Percentiles rank a stretch among this genome's conserved stretches.
Evolutionary conservation across 2,329 filamentous ascomycete species (phyloP).

Genomic region (Colletotrichum sojae): DNA sequence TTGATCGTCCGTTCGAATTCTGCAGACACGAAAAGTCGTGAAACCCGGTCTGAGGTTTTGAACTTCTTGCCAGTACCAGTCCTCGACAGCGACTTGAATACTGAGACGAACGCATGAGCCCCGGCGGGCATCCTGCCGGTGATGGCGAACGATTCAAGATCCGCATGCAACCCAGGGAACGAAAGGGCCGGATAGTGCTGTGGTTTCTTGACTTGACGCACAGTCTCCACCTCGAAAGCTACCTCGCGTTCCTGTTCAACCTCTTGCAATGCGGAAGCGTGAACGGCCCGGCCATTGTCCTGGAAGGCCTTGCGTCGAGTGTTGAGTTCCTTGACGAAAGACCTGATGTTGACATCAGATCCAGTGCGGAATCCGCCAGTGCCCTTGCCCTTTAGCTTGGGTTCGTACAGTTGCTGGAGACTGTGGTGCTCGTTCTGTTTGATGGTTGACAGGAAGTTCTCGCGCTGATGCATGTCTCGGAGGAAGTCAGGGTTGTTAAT

Average conservation of each 20-base stretch:
- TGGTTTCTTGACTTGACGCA: conserved; percentile 68
- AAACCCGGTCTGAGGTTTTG: conserved; percentile 41
- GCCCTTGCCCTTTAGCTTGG: conserved; percentile 39
- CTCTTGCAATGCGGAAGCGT: conserved; percentile 70
- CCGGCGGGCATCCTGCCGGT: conserved; percentile 59
- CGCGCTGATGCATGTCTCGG: conserved; percentile 48
- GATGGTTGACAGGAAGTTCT: conserved; percentile 56
- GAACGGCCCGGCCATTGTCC: conserved; percentile 58
- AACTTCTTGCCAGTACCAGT: conserved; percentile 54
- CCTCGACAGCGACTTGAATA: conserved; percentile 57
- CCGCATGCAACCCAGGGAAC: conserved; percentile 62
- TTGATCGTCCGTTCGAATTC: conserved; percentile 66
- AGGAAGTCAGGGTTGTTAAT: conserved; percentile 59
- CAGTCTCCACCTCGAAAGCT: conserved; percentile 69
- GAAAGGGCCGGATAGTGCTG: conserved; percentile 53
- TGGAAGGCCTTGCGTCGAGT: conserved; percentile 47
- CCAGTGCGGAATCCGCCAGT: conserved; percentile 43
- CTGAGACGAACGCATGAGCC: conserved; percentile 55
- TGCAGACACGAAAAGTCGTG: conserved; percentile 53
- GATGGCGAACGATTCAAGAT: conserved; percentile 60
- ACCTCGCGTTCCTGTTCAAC: conserved; percentile 73
- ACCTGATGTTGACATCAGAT: conserved; percentile 42
- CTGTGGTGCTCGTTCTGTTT: conserved; percentile 69
- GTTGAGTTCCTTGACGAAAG: conserved; percentile 51
- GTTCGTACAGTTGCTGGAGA: conserved; percentile 70